Base-by-base conservation (phyloP, 306 rosid genomes). In the Prunus dulcis region DNA sequence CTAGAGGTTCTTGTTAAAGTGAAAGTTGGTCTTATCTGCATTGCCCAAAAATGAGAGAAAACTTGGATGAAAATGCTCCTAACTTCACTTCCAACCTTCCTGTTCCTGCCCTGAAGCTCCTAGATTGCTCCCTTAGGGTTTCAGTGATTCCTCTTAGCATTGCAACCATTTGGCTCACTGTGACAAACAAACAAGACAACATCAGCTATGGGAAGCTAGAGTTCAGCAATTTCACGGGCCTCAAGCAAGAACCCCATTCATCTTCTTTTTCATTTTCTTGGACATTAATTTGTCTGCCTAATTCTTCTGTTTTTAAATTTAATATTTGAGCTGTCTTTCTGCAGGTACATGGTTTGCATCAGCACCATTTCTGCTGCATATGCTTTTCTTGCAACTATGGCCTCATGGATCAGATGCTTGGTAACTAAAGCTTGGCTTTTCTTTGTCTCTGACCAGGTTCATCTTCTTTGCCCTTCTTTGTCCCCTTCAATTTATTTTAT, bases 391-490 rank as follows among this genome's bases (percentile, higher is more conserved):
- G 91, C 92, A 51, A 93, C 88, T 56, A 64, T 68, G 2, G 84
- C 82, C 57, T 82, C 87, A 8, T 92, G 97, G 95, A 4, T 88
- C 63, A 86, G 73, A 70, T 79, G 56, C 79, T 51, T 82, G 1
- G 84, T 77, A 0, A 65, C 86, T 51, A 95, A 88, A 86, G 80
- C 95, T 75, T 95, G 97, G 97, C 52, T 95, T 66, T 92, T 92
- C 87, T 92, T 90, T 64, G 67, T 92, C 78, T 84, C 96, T 70
- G 98, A 95, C 80, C 96, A 95, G 97, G 98, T 95, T 80, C 70
- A 9, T 80, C 32, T 73, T 27, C 43, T 32, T 14, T 38, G 15
- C 17, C 1, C 62, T 23, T 60, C 43, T 38, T 12, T 55, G 57
- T 4, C 76, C 23, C 15, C 28, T 27, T 38, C 23, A 43, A 32